Conservation (phyloP, 208 protist genomes). For the Trypanosoma grayi region DNA sequence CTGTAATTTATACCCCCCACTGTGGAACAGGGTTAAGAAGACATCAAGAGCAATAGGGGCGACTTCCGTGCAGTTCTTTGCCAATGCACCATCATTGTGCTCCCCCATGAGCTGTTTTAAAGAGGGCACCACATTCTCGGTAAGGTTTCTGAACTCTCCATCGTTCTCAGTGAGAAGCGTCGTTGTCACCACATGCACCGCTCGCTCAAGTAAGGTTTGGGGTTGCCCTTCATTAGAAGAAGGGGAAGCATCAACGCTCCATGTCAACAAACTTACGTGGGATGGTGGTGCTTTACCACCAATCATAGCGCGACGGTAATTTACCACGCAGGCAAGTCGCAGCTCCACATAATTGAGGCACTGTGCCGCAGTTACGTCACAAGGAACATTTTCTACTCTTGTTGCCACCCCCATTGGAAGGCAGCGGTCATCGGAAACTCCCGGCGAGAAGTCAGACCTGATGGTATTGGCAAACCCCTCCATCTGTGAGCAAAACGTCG, state of each 20-base stretch:
- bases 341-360: slow-evolving; percentile 65
- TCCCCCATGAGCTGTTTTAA: slow-evolving; percentile 2
- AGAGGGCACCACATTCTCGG: slow-evolving; percentile 14
- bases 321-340: slow-evolving; percentile 24
- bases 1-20: slow-evolving; percentile 32
- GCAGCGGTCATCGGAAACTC: slow-evolving; percentile 31
- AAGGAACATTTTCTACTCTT: slow-evolving; percentile 17
- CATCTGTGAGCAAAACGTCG: slow-evolving; percentile 31
- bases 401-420: slow-evolving; percentile 8
- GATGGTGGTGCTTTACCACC: background rate
- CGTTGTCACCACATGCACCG: background rate
- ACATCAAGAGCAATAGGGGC: slow-evolving; percentile 27
- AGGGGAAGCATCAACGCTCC: no score
- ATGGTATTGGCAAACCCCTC: slow-evolving; percentile 31
- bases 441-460: slow-evolving; percentile 48
- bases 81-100: background rate
- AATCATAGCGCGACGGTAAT: slow-evolving; percentile 23
- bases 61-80: background rate
- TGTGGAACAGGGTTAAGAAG: slow-evolving; percentile 55
- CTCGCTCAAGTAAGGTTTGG: slow-evolving; percentile 4
- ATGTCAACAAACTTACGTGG: background rate
- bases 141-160: background rate
- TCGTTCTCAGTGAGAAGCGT: background rate
- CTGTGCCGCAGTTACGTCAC: slow-evolving; percentile 44
- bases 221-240: slow-evolving; percentile 9